Percentiles rank a stretch among this genome's conserved stretches.
phyloP scores from a whole-genome alignment of 2,329 filamentous ascomycete species.

The Aspergillus flavus region DNA sequence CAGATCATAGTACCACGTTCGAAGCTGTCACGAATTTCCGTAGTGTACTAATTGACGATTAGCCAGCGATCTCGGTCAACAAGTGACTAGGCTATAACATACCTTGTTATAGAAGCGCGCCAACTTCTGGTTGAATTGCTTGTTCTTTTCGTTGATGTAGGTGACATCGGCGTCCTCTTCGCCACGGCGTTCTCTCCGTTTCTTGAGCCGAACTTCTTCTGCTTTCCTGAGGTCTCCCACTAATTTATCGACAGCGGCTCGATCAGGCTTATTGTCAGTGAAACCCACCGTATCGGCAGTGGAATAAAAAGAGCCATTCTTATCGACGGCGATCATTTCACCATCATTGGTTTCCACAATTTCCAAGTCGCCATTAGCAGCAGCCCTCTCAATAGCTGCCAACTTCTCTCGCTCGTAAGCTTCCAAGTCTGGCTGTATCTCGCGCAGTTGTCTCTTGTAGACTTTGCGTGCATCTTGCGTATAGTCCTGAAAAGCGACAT shows the following conservation, averaged over 20 bases:
- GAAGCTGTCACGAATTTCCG: slow-evolving; percentile 95
- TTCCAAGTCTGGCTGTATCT: slow-evolving; percentile 75
- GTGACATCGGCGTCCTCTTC: slow-evolving; percentile 91
- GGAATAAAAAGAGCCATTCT: slow-evolving; percentile 86
- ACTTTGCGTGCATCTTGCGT: slow-evolving; percentile 84
- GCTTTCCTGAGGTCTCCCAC: slow-evolving; percentile 85
- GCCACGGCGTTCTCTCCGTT: slow-evolving; percentile 76
- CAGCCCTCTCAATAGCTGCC: slow-evolving; percentile 80
- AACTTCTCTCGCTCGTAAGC: slow-evolving; percentile 87
- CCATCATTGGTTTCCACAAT: slow-evolving; percentile 95
- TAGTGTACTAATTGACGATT: slow-evolving; percentile 67
- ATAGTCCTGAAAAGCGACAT: slow-evolving; percentile 90
- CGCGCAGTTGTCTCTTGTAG: slow-evolving; percentile 86
- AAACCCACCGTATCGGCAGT: slow-evolving; percentile 82
- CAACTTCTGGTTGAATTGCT: slow-evolving; percentile 99
- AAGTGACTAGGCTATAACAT: slow-evolving; percentile 24
- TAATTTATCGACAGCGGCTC: slow-evolving; percentile 82
- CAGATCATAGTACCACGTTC: slow-evolving; percentile 96
- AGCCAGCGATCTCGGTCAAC: slow-evolving; percentile 12
- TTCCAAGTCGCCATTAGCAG: slow-evolving; percentile 80
- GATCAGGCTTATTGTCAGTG: slow-evolving; percentile 81
- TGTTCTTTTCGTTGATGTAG: slow-evolving; percentile 99
- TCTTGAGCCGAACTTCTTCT: slow-evolving; percentile 83
- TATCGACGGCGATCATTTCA: slow-evolving; percentile 91
- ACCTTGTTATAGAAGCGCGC: slow-evolving; percentile 93